Percentiles rank a stretch among this genome's conserved stretches.
Evolutionary conservation across 805 yeast genomes (phyloP).

Genomic region (Starmerella etchellsii): DNA sequence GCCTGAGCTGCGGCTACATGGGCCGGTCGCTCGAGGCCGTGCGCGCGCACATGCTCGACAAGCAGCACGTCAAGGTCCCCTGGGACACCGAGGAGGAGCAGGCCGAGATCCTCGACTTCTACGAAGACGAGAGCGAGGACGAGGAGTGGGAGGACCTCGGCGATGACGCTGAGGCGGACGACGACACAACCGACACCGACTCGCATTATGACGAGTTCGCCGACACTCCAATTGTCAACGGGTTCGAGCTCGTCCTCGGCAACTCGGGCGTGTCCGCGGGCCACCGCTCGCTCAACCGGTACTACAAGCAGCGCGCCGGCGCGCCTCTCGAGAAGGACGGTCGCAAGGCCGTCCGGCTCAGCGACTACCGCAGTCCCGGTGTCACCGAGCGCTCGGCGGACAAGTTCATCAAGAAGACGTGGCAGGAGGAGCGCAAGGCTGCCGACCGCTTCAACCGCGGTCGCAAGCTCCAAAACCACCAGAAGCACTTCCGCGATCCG

Average conservation of each 20-base stretch:
- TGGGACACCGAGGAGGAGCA: constrained; percentile 72
- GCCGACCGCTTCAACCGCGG: constrained; percentile 32
- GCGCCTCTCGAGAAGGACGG: constrained; percentile 48
- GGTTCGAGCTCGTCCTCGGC: constrained; percentile 59
- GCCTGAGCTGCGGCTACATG: constrained; percentile 69
- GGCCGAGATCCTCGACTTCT: constrained; percentile 62
- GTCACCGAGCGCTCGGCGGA: constrained; percentile 24
- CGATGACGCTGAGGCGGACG: constrained; percentile 23
- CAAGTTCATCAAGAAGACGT: constrained; percentile 42
- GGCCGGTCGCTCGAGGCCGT: constrained; percentile 79
- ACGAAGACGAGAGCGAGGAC: constrained; percentile 64
- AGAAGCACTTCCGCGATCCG: constrained; percentile 73
- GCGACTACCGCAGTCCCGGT: constrained; percentile 47
- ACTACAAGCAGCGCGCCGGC: constrained; percentile 52
- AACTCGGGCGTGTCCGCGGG: constrained; percentile 61
- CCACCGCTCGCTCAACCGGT: constrained; percentile 62
- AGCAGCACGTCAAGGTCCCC: constrained; percentile 81
- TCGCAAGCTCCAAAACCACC: constrained; percentile 66
- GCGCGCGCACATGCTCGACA: constrained; percentile 74
- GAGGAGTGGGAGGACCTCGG: constrained; percentile 28
- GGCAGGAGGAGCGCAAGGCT: constrained; percentile 44
- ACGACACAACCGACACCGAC: constrained; percentile 22
- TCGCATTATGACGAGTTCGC: constrained; percentile 22
- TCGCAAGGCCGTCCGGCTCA: constrained; percentile 46
- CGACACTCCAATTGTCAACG: constrained; percentile 35